A percentile compares a stretch with the other conserved stretches of the same genome.
These are phyloP conservation scores for Lablab purpureus DNA, from an alignment of 306 rosid genomes.

Conservation along the genomic window DNA sequence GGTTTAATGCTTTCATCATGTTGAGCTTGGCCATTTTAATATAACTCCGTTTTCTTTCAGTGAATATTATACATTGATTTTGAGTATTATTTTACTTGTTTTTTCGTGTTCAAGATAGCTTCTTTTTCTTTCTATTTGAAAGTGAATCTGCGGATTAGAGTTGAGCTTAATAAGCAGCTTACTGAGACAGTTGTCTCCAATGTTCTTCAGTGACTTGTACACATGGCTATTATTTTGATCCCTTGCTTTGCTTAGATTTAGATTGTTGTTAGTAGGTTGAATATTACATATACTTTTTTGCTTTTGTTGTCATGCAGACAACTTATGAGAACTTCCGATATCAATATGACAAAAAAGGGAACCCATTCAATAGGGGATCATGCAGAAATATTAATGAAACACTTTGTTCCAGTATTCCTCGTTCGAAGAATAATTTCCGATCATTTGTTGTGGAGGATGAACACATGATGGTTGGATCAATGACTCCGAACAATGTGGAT, in stretches of 20 bases:
- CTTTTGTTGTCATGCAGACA: constrained; percentile 63
- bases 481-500: constrained; percentile 56
- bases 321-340: constrained; percentile 95
- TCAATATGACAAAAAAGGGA: constrained; percentile 83
- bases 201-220: constrained; percentile 15
- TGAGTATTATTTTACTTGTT: constrained; percentile 4
- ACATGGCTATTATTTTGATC: background rate
- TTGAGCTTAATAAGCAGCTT: background rate
- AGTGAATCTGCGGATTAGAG: background rate
- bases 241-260: background rate
- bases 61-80: background rate
- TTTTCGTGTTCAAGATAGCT: background rate
- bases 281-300: background rate
- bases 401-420: constrained; percentile 67
- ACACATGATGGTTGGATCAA: constrained; percentile 43
- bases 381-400: constrained; percentile 60
- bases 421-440: constrained; percentile 67
- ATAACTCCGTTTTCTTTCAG: constrained; percentile 2
- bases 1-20: too few relatives aligned
- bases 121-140: background rate
- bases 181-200: background rate
- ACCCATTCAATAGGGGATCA: constrained; percentile 75
- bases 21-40: constrained; percentile 10
- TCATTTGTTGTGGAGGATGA: constrained; percentile 64
- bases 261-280: constrained; percentile 26